phyloP scores from a whole-genome alignment of 306 rosid species.

The Vigna angularis region DNA sequence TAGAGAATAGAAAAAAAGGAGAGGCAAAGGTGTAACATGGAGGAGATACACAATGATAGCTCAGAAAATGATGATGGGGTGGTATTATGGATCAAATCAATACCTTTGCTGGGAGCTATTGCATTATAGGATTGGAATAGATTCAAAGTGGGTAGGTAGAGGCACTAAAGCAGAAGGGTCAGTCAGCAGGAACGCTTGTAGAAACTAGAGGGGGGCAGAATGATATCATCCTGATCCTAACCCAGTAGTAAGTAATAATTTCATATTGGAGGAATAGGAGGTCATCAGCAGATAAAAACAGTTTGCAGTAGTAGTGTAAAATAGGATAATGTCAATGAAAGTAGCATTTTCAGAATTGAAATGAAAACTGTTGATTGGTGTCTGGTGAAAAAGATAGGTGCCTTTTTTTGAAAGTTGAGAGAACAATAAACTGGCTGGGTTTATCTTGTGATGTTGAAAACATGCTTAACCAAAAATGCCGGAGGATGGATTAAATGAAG shows the following conservation, averaged over 20 bases:
- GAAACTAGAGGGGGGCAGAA: background rate
- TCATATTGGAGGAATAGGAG: background rate
- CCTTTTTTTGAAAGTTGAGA: background rate
- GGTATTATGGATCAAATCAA: background rate
- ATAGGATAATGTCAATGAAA: background rate
- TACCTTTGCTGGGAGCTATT: conserved; percentile 16
- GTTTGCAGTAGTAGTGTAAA: background rate
- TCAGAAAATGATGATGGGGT: background rate
- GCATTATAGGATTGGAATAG: conserved; percentile 15
- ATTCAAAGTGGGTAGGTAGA: background rate
- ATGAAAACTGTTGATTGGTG: conserved; percentile 12
- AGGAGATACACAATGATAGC: conserved; percentile 29
- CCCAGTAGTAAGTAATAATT: background rate
- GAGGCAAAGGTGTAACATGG: background rate
- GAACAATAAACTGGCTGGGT: background rate
- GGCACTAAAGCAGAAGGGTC: conserved; percentile 16
- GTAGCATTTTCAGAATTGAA: background rate
- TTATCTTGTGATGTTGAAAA: background rate
- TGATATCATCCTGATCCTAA: background rate
- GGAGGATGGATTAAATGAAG: too few species aligned
- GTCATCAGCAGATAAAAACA: background rate
- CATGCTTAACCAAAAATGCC: background rate
- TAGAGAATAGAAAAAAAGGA: background rate
- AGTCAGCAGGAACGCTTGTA: background rate
- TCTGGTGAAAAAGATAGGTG: background rate